Evolutionary conservation across 2,329 filamentous ascomycete genomes (phyloP), one percentile per base, ranked within the genome.

Genomic region (Mycogone perniciosa): DNA sequence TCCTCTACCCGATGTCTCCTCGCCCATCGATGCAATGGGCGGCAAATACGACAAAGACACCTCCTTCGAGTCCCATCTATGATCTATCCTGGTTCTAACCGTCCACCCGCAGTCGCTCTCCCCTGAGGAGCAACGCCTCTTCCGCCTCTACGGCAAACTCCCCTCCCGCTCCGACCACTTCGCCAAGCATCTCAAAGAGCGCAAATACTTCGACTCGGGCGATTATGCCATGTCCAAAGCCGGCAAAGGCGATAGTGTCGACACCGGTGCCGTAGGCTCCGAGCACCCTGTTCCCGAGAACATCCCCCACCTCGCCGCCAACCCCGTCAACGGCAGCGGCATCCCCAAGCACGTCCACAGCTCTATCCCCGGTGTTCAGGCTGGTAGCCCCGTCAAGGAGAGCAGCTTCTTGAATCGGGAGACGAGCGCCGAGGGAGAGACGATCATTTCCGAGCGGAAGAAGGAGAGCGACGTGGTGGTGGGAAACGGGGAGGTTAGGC

Each of bases 181-280:
- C 62, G 90, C 95, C 77, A 97, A 97, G 78, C 95, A 97, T 69
- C 82, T 97, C 67, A 96, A 96, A 81, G 93, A 97, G 71, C 91
- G 93, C 76, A 99, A 95, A 76, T 96, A 96, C 76, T 96, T 96
- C 72, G 90, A 96, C 76, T 93, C 88, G 54, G 91, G 90, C 65
- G 90, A 96, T 75, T 96, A 96, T 65, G 91, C 91, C 65, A 88
- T 96, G 74, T 92, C 88, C 71, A 96, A 96, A 77, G 93, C 93
- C 54, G 93, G 93, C 72, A 97, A 97, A 76, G 90, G 89, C 69
- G 88, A 91, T 65, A 88, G 93, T 66, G 87, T 93, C 64, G 92
- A 95, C 66, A 89, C 95, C 54, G 95, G 92, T 66, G 86, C 86
- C 64, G 89, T 99, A 64, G 93, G 93, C 64, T 91, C 89, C 64